Conservation (phyloP, 2,329 filamentous ascomycete species). For the Exophiala mesophila region DNA sequence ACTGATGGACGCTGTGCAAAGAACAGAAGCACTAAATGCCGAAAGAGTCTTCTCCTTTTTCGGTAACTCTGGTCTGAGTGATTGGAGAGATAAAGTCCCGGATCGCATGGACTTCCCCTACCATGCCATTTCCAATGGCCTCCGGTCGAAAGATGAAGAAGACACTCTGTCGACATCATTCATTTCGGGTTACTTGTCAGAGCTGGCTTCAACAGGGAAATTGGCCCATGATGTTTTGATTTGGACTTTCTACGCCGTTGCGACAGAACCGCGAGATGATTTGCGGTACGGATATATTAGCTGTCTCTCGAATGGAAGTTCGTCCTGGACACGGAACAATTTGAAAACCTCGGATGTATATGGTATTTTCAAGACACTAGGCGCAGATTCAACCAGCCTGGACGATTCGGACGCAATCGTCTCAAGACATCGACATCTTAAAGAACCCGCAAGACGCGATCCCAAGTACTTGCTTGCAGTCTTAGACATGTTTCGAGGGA, state of each 20-base stretch:
- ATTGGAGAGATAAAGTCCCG: slow-evolving; percentile 26
- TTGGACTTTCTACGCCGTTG: slow-evolving; percentile 52
- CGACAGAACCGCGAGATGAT: slow-evolving; percentile 49
- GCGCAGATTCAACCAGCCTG: slow-evolving; percentile 19
- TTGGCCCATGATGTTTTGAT: slow-evolving; percentile 61
- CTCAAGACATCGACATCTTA: slow-evolving; percentile 10
- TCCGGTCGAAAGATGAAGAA: slow-evolving; percentile 32
- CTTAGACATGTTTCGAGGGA: slow-evolving; percentile 16
- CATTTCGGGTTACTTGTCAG: slow-evolving; percentile 57
- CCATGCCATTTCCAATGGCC: slow-evolving; percentile 29
- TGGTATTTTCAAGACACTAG: slow-evolving; percentile 17
- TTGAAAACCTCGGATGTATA: slow-evolving; percentile 19
- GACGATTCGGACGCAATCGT: slow-evolving; percentile 15
- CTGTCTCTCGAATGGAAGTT: slow-evolving; percentile 45
- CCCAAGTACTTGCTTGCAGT: slow-evolving; percentile 19
- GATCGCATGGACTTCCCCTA: slow-evolving; percentile 33
- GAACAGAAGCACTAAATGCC: slow-evolving; percentile 55
- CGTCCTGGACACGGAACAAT: slow-evolving; percentile 23
- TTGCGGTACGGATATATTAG: slow-evolving; percentile 58
- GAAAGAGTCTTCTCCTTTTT: slow-evolving; percentile 58
- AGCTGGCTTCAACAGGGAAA: slow-evolving; percentile 43
- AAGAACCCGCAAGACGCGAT: slow-evolving; percentile 8
- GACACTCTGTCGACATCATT: slow-evolving; percentile 57
- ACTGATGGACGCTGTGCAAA: slow-evolving; percentile 53
- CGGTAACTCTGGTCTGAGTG: slow-evolving; percentile 25